Conservation (phyloP, 2,329 filamentous ascomycete genomes). For the Fonsecaea nubica region DNA sequence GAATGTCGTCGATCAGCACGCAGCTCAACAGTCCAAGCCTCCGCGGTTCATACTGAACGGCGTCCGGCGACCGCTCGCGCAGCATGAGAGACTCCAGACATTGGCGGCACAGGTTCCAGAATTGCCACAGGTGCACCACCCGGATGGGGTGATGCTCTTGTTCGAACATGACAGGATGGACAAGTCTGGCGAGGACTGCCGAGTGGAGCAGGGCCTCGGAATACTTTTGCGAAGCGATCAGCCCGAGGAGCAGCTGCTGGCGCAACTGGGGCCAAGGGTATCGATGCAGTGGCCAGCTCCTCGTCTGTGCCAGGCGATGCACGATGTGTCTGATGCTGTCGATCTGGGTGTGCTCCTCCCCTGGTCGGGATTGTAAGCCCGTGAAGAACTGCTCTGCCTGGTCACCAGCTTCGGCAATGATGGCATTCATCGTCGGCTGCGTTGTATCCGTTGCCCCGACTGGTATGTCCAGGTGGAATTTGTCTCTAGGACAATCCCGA, state of each 20-base stretch:
- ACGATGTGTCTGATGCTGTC: slow-evolving; percentile 50
- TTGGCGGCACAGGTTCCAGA: slow-evolving; percentile 22
- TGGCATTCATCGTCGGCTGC: slow-evolving; percentile 2
- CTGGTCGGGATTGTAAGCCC: slow-evolving; percentile 31
- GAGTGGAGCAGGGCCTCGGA: slow-evolving; percentile 59
- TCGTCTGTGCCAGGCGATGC: slow-evolving; percentile 48
- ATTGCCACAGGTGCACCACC: slow-evolving; percentile 48
- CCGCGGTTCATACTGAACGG: slow-evolving; percentile 6
- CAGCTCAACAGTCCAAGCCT: slow-evolving; percentile 22
- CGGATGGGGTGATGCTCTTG: slow-evolving; percentile 60
- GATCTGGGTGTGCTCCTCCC: slow-evolving; percentile 43
- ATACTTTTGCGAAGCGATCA: slow-evolving; percentile 54
- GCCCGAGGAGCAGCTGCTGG: slow-evolving; percentile 59
- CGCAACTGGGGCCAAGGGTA: slow-evolving; percentile 64
- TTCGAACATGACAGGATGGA: slow-evolving; percentile 60
- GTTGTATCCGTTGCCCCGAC: neutral
- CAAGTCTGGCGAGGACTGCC: slow-evolving; percentile 57
- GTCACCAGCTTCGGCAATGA: slow-evolving; percentile 2
- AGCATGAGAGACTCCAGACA: slow-evolving; percentile 14
- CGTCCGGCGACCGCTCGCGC: neutral
- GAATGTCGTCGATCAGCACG: slow-evolving; percentile 24
- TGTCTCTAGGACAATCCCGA: slow-evolving; percentile 6
- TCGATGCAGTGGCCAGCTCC: slow-evolving; percentile 56
- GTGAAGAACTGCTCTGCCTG: slow-evolving; percentile 42
- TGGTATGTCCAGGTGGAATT: neutral